Evolutionary conservation across 495 filamentous ascomycete genomes (phyloP).

Genomic region (Talaromyces borbonicus): DNA sequence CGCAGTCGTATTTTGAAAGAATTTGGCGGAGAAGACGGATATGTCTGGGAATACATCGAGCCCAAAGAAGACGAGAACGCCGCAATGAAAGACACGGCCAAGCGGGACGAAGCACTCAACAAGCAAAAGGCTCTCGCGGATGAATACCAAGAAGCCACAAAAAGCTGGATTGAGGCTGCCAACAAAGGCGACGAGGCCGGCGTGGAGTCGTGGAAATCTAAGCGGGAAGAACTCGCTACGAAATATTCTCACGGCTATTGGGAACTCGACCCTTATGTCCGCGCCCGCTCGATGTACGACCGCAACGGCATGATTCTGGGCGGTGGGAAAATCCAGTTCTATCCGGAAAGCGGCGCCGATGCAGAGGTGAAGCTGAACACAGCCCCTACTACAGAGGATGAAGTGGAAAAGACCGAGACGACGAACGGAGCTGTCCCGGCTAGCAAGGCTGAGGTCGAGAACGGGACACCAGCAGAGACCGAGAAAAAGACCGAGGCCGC

Average conservation of each 20-base stretch:
- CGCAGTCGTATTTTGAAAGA: conserved; percentile 63
- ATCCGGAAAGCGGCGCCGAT: conserved; percentile 34
- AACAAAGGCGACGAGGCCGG: conserved; percentile 36
- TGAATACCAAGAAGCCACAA: conserved; percentile 58
- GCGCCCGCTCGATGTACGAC: conserved; percentile 67
- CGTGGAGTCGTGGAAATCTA: conserved; percentile 40
- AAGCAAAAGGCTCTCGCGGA: conserved; percentile 52
- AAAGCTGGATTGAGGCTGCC: conserved; percentile 53
- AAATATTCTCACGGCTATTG: conserved; percentile 71
- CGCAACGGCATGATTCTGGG: conserved; percentile 56
- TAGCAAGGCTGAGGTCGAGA: background rate
- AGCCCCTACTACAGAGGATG: conserved; percentile 7
- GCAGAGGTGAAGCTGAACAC: conserved; percentile 11
- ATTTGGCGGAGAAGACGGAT: conserved; percentile 73
- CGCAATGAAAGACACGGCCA: conserved; percentile 55
- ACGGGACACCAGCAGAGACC: background rate
- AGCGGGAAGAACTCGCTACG: conserved; percentile 50
- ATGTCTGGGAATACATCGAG: conserved; percentile 69
- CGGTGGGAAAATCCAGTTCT: conserved; percentile 60
- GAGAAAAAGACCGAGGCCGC: background rate
- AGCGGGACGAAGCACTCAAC: conserved; percentile 48
- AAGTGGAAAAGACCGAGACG: background rate
- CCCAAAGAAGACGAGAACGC: conserved; percentile 60
- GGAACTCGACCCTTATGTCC: conserved; percentile 65
- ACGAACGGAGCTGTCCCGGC: background rate